Conservation (phyloP, 768 basidiomycete genomes). For the Auricularia sp. region DNA sequence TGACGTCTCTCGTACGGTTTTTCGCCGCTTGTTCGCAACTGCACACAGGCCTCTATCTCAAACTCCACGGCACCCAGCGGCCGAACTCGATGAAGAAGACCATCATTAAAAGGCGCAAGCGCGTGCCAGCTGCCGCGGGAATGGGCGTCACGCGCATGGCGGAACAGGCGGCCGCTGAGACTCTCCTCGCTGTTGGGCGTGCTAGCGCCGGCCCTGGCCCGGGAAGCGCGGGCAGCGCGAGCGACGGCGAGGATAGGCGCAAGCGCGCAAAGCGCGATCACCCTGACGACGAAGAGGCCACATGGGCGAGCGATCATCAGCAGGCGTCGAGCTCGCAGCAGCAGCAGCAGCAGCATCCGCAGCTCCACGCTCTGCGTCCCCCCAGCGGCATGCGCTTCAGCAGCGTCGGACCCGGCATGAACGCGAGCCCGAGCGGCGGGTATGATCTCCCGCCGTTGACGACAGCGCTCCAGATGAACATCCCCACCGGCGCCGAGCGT, state of each 20-base stretch:
- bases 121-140: constrained; percentile 75
- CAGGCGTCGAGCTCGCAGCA: neutral
- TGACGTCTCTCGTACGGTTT: constrained; percentile 3
- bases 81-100: constrained; percentile 99
- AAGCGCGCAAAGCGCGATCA: constrained; percentile 44
- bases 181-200: constrained; percentile 74
- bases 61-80: constrained; percentile 92
- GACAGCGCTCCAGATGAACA: neutral
- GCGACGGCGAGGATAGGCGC: constrained; percentile 34
- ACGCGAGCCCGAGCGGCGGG: constrained; percentile 23
- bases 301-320: neutral
- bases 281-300: constrained; percentile 35
- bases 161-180: constrained; percentile 84
- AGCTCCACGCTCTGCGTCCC: neutral
- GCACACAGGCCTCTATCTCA: constrained; percentile 83
- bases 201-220: constrained; percentile 5
- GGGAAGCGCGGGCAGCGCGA: constrained; percentile 15
- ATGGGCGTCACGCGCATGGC: constrained; percentile 34
- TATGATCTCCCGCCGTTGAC: constrained; percentile 54
- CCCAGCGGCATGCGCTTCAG: neutral
- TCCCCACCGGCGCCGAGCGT: neutral
- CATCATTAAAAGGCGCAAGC: constrained; percentile 95
- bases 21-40: neutral
- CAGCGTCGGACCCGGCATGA: neutral
- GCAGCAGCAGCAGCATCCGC: constrained; percentile 1